Evolutionary conservation across 108 stramenopile genomes (phyloP).

Genomic region (Cyclotella cryptica): DNA sequence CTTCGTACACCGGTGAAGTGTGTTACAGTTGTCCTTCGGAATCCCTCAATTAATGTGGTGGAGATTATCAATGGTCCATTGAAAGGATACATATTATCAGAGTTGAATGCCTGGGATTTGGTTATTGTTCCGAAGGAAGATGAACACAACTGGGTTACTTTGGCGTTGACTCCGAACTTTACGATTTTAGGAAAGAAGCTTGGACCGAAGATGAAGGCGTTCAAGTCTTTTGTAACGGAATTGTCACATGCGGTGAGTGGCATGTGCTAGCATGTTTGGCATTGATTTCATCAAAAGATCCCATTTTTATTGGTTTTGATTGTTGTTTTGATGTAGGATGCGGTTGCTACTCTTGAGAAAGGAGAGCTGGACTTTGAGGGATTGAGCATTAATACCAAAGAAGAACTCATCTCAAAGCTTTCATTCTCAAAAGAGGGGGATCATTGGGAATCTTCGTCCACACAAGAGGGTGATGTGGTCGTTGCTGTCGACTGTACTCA

Average conservation of each 20-base stretch:
- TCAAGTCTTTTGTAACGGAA: constrained; percentile 58
- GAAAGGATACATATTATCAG: constrained; percentile 92
- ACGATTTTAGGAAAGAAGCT: constrained; percentile 93
- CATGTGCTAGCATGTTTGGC: not conserved
- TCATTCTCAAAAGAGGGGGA: constrained; percentile 93
- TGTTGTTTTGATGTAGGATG: constrained; percentile 52
- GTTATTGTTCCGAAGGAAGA: constrained; percentile 78
- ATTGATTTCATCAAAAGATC: not conserved
- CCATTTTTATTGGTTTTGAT: not conserved
- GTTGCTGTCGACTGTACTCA: constrained; percentile 96
- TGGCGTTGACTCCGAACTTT: constrained; percentile 91
- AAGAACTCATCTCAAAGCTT: constrained; percentile 89
- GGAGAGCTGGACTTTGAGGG: constrained; percentile 87
- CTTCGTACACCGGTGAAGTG: constrained; percentile 93
- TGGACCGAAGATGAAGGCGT: constrained; percentile 92
- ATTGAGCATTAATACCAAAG: constrained; percentile 72
- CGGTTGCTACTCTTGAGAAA: constrained; percentile 79
- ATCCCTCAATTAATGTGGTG: constrained; percentile 76
- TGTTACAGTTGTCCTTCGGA: constrained; percentile 91
- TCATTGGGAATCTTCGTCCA: constrained; percentile 87
- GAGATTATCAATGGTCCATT: constrained; percentile 85
- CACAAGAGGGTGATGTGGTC: constrained; percentile 90
- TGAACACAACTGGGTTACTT: constrained; percentile 92
- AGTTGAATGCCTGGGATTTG: constrained; percentile 97
- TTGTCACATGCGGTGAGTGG: constrained; percentile 68